Conservation (phyloP, 2,329 filamentous ascomycete species). For the Didymella glomerata region DNA sequence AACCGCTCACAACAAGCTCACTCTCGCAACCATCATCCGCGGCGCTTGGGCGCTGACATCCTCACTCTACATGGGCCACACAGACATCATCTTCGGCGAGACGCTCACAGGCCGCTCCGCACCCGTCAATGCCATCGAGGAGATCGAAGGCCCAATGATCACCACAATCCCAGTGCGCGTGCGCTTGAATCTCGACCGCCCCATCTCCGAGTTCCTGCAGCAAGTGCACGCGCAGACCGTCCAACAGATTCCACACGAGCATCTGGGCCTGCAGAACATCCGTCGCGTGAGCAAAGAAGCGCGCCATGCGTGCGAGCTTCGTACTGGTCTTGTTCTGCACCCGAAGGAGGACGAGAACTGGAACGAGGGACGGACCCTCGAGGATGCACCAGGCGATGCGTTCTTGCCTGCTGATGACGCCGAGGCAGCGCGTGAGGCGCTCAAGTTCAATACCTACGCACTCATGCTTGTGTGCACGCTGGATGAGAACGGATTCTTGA, state of each 20-base stretch:
- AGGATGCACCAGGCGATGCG: conserved; percentile 56
- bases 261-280: conserved; percentile 69
- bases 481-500: conserved; percentile 62
- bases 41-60: conserved; percentile 69
- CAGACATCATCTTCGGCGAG: conserved; percentile 66
- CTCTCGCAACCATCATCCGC: conserved; percentile 61
- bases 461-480: conserved; percentile 72
- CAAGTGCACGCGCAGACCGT: conserved; percentile 65
- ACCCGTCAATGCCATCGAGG: conserved; percentile 56
- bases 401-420: conserved; percentile 65
- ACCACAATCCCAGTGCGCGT: conserved; percentile 67
- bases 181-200: conserved; percentile 53
- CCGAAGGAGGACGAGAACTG: conserved; percentile 44
- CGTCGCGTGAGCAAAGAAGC: conserved; percentile 53
- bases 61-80: conserved; percentile 62
- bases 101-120: conserved; percentile 66
- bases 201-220: conserved; percentile 63
- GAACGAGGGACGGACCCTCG: conserved; percentile 23
- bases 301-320: conserved; percentile 46
- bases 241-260: conserved; percentile 69
- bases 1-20: conserved; percentile 52
- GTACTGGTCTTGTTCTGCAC: conserved; percentile 51
- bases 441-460: conserved; percentile 66
- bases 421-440: conserved; percentile 67
- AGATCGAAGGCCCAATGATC: conserved; percentile 69